These are phyloP conservation scores for Oryza meridionalis DNA, from an alignment of 176 grass and related monocot species.

Conservation along the genomic window DNA sequence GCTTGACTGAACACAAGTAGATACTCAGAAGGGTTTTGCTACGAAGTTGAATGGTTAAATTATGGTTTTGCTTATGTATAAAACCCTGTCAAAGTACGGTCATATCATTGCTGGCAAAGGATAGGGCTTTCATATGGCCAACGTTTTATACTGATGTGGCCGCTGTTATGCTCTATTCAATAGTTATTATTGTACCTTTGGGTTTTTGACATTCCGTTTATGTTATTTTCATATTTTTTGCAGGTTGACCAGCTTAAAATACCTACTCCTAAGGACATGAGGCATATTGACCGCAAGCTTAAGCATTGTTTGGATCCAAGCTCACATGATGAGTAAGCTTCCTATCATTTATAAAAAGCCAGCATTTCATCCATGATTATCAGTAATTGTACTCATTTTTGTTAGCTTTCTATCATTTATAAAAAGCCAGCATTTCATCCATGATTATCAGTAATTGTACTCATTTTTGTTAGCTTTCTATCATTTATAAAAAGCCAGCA, in stretches of 20 bases:
- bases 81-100: not conserved
- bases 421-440: not conserved
- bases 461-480: conserved; percentile 7
- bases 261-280: conserved; percentile 65
- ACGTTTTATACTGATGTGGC: not conserved
- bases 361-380: conserved; percentile 4
- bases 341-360: not conserved
- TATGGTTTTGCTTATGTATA: not conserved
- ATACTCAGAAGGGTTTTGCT: not conserved
- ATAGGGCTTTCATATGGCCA: not conserved
- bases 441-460: not conserved
- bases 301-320: conserved; percentile 78
- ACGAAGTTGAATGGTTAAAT: not conserved
- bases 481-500: not conserved
- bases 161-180: not conserved
- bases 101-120: not conserved
- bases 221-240: conserved; percentile 27
- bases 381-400: not conserved
- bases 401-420: not conserved
- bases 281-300: conserved; percentile 68
- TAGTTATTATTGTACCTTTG: not conserved
- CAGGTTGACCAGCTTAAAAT: conserved; percentile 64
- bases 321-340: conserved; percentile 65
- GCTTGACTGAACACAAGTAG: not conserved
- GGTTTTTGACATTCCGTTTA: not conserved